Evolutionary conservation across 2,329 filamentous ascomycete species (phyloP), one percentile per base, ranked within the genome.

Genomic region (Calonectria pseudoreteaudii): DNA sequence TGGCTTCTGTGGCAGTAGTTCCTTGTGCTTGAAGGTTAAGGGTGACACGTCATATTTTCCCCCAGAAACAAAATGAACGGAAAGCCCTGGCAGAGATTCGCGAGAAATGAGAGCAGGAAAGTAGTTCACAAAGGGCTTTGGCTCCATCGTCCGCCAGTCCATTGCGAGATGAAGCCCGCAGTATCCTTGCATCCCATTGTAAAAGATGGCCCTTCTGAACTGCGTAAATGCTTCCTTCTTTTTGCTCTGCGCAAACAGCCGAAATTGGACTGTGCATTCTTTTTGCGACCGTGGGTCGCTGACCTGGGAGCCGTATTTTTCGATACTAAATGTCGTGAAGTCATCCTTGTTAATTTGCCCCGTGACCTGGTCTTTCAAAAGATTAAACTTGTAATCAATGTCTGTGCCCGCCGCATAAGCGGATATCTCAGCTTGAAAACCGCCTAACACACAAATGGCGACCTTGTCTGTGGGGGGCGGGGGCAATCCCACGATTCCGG

Each of bases 381-480:
- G 73, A 23, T 80, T 71, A 47, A 79, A 79, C 76, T 83, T 82
- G 75, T 78, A 78, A 14, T 80, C 79, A 2, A 71, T 74, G 26
- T 82, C 80, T 1, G 78, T 70, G 0, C 81, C 80, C 0, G 73
- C 75, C 1, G 77, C 75, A 58, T 80, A 82, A 1, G 71, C 73
- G 3, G 76, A 78, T 16, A 79, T 68, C 75, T 86, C 84, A 16
- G 81, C 83, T 44, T 86, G 84, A 68, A 82, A 86, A 7, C 85
- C 86, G 2, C 82, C 85, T 1, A 78, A 71, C 18, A 83, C 82
- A 74, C 83, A 85, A 66, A 86, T 82, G 8, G 83, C 83, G 1
- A 86, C 77, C 76, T 86, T 87, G 16, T 84, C 82, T 1, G 84
- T 86, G 7, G 82, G 78, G 8, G 85, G 85, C 4, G 86, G 84